Evolutionary conservation across 2,329 filamentous ascomycete genomes (phyloP), one percentile per base, ranked within the genome.

Genomic region (Mollisiaceae sp.): DNA sequence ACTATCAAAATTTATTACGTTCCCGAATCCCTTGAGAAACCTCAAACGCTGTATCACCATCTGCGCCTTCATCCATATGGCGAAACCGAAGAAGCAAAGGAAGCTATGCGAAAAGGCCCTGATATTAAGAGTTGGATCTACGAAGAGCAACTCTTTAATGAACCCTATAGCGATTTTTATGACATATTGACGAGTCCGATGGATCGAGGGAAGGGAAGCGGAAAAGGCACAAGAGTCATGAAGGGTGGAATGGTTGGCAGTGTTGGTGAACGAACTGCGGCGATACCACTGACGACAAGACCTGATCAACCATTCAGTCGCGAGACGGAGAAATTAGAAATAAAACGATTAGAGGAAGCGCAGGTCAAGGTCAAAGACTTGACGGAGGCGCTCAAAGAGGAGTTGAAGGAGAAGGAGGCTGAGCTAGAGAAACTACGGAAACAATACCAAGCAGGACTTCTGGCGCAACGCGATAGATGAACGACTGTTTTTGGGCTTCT

Each of bases 131-230:
- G 89, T 59, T 94, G 95, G 85, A 89, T 88, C 65, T 93, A 97
- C 76, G 95, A 99, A 78, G 93, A 97, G 75, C 91, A 98, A 70
- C 86, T 98, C 59, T 99, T 99, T 84, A 98, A 97, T 80, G 95
- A 99, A 78, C 95, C 95, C 0, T 95, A 93, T 73, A 92, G 97
- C 78, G 87, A 91, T 55, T 94, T 99, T 75, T 97, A 92, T 79
- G 92, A 97, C 68, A 83, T 92, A 35, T 83, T 99, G 67, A 98
- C 93, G 1, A 87, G 89, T 32, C 86, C 85, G 67, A 82, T 79
- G 74, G 78, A 80, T 60, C 81, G 83, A 68, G 78, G 81, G 4
- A 79, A 75, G 73, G 84, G 84, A 62, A 86, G 85, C 50, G 86
- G 85, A 77, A 83, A 69, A 84, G 85, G 35, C 87, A 89, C 82